Conservation (phyloP, 1,284 basidiomycete genomes). For the Melampsora abietis-canadensis region DNA sequence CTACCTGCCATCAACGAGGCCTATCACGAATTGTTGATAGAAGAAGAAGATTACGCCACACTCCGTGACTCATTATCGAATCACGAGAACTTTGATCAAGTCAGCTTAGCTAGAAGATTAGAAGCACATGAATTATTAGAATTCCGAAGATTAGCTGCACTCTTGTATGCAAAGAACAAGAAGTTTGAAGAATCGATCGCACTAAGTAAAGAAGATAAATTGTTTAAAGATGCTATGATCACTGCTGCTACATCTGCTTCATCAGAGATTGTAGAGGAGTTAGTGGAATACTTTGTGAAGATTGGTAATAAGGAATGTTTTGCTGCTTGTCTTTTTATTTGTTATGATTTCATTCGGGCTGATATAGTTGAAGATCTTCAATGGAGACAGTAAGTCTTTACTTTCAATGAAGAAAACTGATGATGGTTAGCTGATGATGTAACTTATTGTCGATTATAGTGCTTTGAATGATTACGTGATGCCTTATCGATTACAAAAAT, state of each 20-base stretch:
- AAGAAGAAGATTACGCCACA: constrained; percentile 98
- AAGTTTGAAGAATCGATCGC: constrained; percentile 93
- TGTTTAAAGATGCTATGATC: constrained; percentile 93
- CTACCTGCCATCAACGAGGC: constrained; percentile 95
- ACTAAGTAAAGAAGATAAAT: constrained; percentile 88
- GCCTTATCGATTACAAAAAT: constrained; percentile 48
- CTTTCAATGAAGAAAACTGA: constrained; percentile 52
- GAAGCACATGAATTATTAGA: constrained; percentile 90
- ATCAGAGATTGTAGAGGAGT: constrained; percentile 84
- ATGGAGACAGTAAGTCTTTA: constrained; percentile 96
- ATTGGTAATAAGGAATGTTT: constrained; percentile 99
- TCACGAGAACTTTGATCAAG: constrained; percentile 95
- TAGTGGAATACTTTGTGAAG: constrained; percentile 71
- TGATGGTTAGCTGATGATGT: constrained; percentile 55
- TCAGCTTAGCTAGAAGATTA: constrained; percentile 76
- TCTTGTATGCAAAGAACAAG: constrained; percentile 89
- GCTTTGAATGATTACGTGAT: constrained; percentile 45
- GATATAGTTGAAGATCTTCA: constrained; percentile 91
- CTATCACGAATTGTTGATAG: constrained; percentile 92
- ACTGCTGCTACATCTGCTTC: constrained; percentile 79
- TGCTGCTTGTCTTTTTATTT: constrained; percentile 67
- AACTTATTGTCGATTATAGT: constrained; percentile 12
- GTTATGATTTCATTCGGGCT: constrained; percentile 82
- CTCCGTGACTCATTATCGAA: constrained; percentile 92
- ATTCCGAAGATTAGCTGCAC: constrained; percentile 88